Evolutionary conservation across 495 filamentous ascomycete genomes (phyloP).

Genomic region (Talaromyces ruber): DNA sequence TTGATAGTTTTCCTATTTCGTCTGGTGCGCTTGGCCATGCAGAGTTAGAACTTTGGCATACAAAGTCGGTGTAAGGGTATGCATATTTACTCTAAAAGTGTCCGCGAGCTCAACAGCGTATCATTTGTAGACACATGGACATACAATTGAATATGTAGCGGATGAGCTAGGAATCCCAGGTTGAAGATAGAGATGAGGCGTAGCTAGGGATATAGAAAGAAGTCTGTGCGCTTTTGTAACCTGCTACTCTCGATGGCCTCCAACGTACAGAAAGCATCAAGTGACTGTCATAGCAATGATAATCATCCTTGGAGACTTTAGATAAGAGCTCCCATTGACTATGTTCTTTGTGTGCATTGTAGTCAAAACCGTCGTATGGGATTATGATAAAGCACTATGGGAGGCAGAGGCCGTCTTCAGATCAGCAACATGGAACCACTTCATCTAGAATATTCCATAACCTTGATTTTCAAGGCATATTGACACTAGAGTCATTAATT

Average conservation of each 20-base stretch:
- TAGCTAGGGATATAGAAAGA: background rate
- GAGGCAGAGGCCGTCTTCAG: background rate
- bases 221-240: background rate
- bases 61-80: slow-evolving; percentile 3
- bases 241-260: background rate
- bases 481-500: background rate
- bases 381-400: background rate
- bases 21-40: background rate
- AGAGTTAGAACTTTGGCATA: background rate
- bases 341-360: background rate
- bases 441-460: background rate
- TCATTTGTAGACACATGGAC: background rate
- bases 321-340: background rate
- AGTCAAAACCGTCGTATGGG: background rate
- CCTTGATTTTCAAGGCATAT: background rate
- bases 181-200: background rate
- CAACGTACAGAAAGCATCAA: background rate
- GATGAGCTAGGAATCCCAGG: background rate
- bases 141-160: background rate
- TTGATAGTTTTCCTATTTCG: background rate
- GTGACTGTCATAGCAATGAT: background rate
- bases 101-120: background rate
- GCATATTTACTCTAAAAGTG: background rate
- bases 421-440: background rate
- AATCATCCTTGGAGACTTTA: background rate